These are phyloP conservation scores for Stellera chamaejasme DNA, from an alignment of 345 rosid species.

Conservation along the genomic window DNA sequence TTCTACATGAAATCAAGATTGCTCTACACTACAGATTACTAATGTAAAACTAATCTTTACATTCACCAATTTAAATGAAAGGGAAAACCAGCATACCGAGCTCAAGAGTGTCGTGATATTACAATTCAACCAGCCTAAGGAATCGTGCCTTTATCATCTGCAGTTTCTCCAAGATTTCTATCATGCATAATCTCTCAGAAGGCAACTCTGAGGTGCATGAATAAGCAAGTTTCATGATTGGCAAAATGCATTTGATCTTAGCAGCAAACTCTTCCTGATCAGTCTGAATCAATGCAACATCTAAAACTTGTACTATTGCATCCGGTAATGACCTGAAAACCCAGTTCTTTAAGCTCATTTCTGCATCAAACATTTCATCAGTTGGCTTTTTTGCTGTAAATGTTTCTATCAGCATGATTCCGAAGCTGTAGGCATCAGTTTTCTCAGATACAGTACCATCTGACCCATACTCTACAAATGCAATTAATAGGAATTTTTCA, in stretches of 20 bases:
- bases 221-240: conserved; percentile 4
- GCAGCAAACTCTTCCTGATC: conserved; percentile 5
- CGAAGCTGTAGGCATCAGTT: conserved; percentile 13
- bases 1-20: background rate
- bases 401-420: conserved; percentile 12
- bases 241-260: conserved; percentile 1
- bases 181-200: background rate
- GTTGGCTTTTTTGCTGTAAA: conserved; percentile 18
- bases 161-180: background rate
- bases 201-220: conserved; percentile 4
- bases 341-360: conserved; percentile 13
- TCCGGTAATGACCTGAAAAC: conserved; percentile 5
- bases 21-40: background rate
- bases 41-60: background rate
- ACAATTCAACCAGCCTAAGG: background rate
- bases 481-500: background rate
- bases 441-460: conserved; percentile 7
- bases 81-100: background rate
- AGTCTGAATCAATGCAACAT: conserved; percentile 1
- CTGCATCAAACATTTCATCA: conserved; percentile 3
- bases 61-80: background rate
- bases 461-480: conserved; percentile 10
- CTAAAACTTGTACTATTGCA: background rate
- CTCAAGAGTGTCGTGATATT: background rate
- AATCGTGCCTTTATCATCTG: background rate